Conservation (phyloP, 495 filamentous ascomycete species). For the Lophium mytilinum region DNA sequence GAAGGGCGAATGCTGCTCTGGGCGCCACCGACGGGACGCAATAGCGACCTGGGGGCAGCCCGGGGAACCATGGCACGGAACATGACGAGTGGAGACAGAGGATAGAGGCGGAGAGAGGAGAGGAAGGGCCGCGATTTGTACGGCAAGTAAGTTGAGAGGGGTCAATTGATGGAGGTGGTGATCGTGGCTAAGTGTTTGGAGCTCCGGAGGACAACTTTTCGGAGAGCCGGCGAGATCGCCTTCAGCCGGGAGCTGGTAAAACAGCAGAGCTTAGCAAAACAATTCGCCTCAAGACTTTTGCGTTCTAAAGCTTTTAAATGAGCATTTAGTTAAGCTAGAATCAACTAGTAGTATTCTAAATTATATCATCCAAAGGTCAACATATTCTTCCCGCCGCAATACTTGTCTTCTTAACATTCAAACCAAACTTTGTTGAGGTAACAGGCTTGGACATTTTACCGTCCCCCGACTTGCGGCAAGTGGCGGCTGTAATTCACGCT, state of each 20-base stretch:
- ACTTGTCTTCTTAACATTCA: no score
- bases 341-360: no score
- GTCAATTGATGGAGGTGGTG: conserved; percentile 21
- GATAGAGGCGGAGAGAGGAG: conserved; percentile 22
- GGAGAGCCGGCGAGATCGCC: not conserved
- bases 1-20: conserved; percentile 45
- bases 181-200: not conserved
- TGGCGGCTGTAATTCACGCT: no score
- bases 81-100: conserved; percentile 44
- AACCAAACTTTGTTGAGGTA: no score
- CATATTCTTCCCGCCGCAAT: no score
- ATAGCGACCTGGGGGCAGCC: conserved; percentile 56
- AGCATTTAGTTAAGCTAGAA: no score
- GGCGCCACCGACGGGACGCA: conserved; percentile 42
- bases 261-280: not conserved
- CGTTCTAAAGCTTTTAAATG: no score
- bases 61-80: conserved; percentile 64
- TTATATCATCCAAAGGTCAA: no score
- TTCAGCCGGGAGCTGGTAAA: not conserved
- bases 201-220: not conserved
- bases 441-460: no score
- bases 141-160: conserved; percentile 20
- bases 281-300: no score
- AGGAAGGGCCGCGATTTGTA: conserved; percentile 20
- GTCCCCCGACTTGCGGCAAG: no score